Percentiles rank a stretch among this genome's conserved stretches.
Evolutionary conservation across 2,329 filamentous ascomycete species (phyloP).

Genomic region (Pseudogymnoascus sp.): DNA sequence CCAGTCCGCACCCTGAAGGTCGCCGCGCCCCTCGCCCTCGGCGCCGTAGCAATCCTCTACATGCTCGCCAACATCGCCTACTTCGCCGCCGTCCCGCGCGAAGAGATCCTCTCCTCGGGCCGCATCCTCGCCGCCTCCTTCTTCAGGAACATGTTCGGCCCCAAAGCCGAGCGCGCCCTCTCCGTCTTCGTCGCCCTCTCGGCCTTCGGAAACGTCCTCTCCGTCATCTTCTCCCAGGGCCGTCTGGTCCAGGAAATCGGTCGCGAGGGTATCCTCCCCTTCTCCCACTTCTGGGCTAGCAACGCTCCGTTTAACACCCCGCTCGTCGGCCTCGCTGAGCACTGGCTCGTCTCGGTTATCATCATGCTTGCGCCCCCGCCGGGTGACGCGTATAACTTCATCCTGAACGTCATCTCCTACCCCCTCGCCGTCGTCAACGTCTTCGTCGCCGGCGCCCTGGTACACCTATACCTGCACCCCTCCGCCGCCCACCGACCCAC

Average conservation of each 20-base stretch:
- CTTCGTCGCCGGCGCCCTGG: conserved; percentile 46
- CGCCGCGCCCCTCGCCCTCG: conserved; percentile 55
- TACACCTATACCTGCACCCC: conserved; percentile 46
- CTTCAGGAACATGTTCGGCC: conserved; percentile 50
- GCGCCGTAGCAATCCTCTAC: conserved; percentile 53
- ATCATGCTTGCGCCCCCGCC: conserved; percentile 62
- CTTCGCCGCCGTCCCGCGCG: conserved; percentile 51
- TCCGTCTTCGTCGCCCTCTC: conserved; percentile 62
- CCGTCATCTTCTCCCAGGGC: conserved; percentile 62
- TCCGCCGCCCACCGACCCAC: conserved; percentile 38
- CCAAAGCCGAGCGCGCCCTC: conserved; percentile 48
- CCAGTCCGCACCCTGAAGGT: conserved; percentile 58
- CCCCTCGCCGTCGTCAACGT: conserved; percentile 53
- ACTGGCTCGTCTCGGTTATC: conserved; percentile 57
- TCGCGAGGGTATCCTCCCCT: conserved; percentile 59
- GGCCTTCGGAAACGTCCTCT: conserved; percentile 60
- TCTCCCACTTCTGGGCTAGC: conserved; percentile 54
- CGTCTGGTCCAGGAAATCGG: conserved; percentile 60
- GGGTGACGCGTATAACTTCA: conserved; percentile 60
- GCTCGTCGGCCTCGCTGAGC: conserved; percentile 53
- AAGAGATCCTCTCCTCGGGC: conserved; percentile 44
- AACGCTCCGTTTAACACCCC: conserved; percentile 58
- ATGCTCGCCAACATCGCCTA: conserved; percentile 62
- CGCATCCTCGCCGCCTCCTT: conserved; percentile 47
- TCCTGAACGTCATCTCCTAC: conserved; percentile 57